Evolutionary conservation across 345 rosid genomes (phyloP).

Genomic region (Stellera chamaejasme): DNA sequence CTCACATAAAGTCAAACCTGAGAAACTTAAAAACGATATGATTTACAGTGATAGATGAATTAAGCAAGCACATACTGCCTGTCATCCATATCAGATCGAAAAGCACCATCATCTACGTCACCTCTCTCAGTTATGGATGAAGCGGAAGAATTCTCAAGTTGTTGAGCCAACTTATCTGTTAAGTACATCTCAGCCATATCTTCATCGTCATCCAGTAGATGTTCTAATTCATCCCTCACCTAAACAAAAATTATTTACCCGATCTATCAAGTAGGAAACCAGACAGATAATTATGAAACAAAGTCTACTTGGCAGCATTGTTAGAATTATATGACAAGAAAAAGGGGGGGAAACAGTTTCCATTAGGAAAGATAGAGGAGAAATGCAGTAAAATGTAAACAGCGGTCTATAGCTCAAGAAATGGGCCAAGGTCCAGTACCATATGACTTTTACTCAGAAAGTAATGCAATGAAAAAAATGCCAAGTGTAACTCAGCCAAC

Average conservation of each 20-base stretch:
- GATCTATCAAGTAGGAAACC: background rate
- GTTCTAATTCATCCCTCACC: constrained; percentile 93
- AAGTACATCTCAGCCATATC: constrained; percentile 99
- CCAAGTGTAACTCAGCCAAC: constrained; percentile 18
- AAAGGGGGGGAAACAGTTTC: no score
- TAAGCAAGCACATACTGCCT: constrained; percentile 26
- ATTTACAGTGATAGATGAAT: background rate
- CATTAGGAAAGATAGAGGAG: background rate
- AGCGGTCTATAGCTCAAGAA: no score
- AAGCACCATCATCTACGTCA: constrained; percentile 40
- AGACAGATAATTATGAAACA: no score
- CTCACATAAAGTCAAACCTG: background rate
- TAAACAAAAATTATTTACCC: constrained; percentile 13
- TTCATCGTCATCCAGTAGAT: constrained; percentile 88
- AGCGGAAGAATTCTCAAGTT: constrained; percentile 55
- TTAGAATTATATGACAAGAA: background rate
- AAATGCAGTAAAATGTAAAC: background rate
- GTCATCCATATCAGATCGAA: constrained; percentile 41
- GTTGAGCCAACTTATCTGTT: constrained; percentile 64
- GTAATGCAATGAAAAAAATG: background rate
- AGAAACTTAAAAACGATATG: background rate
- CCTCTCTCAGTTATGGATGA: constrained; percentile 52
- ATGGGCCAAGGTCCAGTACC: no score
- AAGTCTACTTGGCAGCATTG: no score
- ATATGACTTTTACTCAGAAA: background rate